Evolutionary conservation across 495 filamentous ascomycete genomes (phyloP).

Genomic region (Penicillium canescens): DNA sequence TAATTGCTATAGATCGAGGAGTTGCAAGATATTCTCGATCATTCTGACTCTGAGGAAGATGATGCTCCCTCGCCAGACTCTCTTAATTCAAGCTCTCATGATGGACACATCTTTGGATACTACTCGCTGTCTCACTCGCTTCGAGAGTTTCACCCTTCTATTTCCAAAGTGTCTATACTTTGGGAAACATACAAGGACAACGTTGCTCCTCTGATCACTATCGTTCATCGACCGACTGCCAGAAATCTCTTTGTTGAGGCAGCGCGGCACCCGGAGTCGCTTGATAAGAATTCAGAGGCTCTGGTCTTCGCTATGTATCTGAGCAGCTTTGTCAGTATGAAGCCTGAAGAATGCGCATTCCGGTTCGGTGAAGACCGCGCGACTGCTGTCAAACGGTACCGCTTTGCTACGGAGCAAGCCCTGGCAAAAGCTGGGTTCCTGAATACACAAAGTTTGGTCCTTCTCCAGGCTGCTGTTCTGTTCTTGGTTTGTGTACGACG

Average conservation of each 20-base stretch:
- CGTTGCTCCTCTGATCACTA: constrained; percentile 69
- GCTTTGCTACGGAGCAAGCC: constrained; percentile 79
- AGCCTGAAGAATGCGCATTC: constrained; percentile 39
- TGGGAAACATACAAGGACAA: constrained; percentile 72
- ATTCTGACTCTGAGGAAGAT: constrained; percentile 65
- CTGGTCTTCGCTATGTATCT: constrained; percentile 81
- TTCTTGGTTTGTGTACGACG: constrained; percentile 66
- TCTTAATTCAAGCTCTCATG: constrained; percentile 55
- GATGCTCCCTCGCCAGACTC: constrained; percentile 59
- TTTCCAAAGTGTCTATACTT: constrained; percentile 62
- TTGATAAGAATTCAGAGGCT: constrained; percentile 66
- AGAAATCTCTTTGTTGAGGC: constrained; percentile 45
- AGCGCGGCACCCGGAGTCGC: constrained; percentile 49
- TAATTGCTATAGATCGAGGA: constrained; percentile 60
- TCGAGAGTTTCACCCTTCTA: constrained; percentile 52
- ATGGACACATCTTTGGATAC: constrained; percentile 70
- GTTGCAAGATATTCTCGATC: constrained; percentile 68
- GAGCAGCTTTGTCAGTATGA: constrained; percentile 68
- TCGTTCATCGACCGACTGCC: constrained; percentile 64
- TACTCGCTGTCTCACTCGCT: constrained; percentile 55
- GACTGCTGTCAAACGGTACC: constrained; percentile 61
- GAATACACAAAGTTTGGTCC: constrained; percentile 70
- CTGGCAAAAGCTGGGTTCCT: constrained; percentile 74
- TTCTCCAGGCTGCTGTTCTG: constrained; percentile 76
- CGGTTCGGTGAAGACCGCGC: constrained; percentile 39